These are phyloP conservation scores for Salix brachista DNA, from an alignment of 345 rosid genomes.

Conservation along the genomic window DNA sequence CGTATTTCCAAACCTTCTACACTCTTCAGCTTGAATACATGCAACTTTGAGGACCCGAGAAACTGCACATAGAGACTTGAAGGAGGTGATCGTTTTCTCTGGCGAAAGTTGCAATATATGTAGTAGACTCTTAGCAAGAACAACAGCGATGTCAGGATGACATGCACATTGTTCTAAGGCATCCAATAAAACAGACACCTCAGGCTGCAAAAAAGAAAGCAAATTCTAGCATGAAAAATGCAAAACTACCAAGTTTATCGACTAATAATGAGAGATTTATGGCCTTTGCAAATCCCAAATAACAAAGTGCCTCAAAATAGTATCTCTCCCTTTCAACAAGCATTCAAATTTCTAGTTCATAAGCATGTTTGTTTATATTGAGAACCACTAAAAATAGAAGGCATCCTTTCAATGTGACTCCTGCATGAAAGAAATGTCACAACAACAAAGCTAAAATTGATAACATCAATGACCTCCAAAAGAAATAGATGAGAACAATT, in stretches of 20 bases:
- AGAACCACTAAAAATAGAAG: not conserved
- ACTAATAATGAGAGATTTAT: not conserved
- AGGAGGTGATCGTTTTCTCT: conserved; percentile 63
- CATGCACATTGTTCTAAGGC: conserved; percentile 83
- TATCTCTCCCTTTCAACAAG: not conserved
- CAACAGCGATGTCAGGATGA: conserved; percentile 54
- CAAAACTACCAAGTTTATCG: not conserved
- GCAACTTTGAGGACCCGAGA: conserved; percentile 76
- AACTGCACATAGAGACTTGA: conserved; percentile 64
- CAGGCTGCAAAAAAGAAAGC: conserved; percentile 55
- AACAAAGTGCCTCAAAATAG: not conserved
- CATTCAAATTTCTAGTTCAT: not conserved
- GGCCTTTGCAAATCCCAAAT: conserved; percentile 1
- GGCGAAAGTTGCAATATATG: conserved; percentile 58
- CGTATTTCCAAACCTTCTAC: conserved; percentile 33
- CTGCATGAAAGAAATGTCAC: not conserved
- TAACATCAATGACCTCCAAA: not conserved
- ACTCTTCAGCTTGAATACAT: conserved; percentile 65
- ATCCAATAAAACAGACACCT: conserved; percentile 67
- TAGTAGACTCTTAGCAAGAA: conserved; percentile 66
- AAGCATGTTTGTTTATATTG: not conserved
- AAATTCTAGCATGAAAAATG: not conserved
- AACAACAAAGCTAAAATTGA: not conserved
- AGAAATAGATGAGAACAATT: not conserved
- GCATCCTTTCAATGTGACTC: not conserved